These are phyloP conservation scores for Metschnikowia arizonensis DNA, from an alignment of 805 yeast species.

Conservation along the genomic window DNA sequence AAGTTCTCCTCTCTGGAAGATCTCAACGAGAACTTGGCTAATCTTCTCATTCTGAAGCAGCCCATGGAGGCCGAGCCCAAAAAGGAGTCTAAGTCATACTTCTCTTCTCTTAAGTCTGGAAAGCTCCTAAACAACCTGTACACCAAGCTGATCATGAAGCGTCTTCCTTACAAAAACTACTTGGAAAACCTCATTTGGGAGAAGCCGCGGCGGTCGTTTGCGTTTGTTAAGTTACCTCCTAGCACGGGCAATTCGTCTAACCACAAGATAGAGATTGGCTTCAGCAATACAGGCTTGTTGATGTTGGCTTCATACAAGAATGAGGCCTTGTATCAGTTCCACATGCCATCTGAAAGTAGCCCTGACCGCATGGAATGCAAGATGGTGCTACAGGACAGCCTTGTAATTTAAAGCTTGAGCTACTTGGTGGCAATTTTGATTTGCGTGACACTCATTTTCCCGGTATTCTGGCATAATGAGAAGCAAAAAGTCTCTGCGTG, in stretches of 20 bases:
- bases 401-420: constrained; percentile 6
- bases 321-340: constrained; percentile 38
- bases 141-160: constrained; percentile 35
- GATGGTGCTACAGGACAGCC: constrained; percentile 25
- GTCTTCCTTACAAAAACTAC: constrained; percentile 39
- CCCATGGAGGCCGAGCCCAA: constrained; percentile 12
- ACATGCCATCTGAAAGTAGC: constrained; percentile 24
- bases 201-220: constrained; percentile 42
- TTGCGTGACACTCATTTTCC: not conserved
- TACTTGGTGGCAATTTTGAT: not conserved
- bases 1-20: constrained; percentile 34
- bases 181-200: constrained; percentile 40
- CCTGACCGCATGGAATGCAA: constrained; percentile 31
- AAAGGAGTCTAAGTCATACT: constrained; percentile 15
- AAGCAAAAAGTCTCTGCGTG: not conserved
- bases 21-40: constrained; percentile 41
- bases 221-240: constrained; percentile 36
- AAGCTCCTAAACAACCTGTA: constrained; percentile 33
- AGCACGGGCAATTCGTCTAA: not conserved
- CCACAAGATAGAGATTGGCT: constrained; percentile 37
- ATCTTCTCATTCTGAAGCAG: constrained; percentile 26
- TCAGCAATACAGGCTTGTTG: constrained; percentile 27
- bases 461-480: not conserved
- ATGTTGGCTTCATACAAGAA: constrained; percentile 37
- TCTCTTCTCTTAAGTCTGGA: constrained; percentile 23